These are phyloP conservation scores for Phalaenopsis hybrid DNA, from an alignment of 116 monocot genomes.

Conservation along the genomic window DNA sequence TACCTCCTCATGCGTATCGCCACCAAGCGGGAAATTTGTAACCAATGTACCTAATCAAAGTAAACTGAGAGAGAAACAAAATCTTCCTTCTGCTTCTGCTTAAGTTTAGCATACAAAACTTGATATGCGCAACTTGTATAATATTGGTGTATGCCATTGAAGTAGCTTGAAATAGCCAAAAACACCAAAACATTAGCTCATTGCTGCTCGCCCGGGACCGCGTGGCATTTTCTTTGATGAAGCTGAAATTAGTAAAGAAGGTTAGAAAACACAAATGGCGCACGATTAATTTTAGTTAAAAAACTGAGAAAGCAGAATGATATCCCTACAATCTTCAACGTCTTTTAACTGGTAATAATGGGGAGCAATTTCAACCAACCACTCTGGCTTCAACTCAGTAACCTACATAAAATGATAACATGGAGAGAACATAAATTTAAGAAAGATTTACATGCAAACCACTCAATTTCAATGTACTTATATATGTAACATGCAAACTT, in stretches of 20 bases:
- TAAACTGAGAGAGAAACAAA: background rate
- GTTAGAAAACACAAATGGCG: constrained; percentile 7
- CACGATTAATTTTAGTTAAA: background rate
- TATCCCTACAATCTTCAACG: constrained; percentile 74
- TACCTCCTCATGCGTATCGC: too few relatives aligned
- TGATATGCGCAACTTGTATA: background rate
- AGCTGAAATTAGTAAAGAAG: constrained; percentile 25
- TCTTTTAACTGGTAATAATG: constrained; percentile 96
- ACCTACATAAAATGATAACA: constrained; percentile 32
- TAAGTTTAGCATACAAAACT: background rate
- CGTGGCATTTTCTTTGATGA: constrained; percentile 85
- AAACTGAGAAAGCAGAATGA: background rate
- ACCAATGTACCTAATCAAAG: too few relatives aligned
- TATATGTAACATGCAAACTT: too few relatives aligned
- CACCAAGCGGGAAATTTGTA: too few relatives aligned
- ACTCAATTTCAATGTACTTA: too few relatives aligned
- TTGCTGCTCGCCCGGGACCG: constrained; percentile 45
- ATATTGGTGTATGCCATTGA: background rate
- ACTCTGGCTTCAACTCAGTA: constrained; percentile 87
- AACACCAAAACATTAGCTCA: constrained; percentile 8
- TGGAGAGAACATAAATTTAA: background rate
- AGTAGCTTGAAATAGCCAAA: too few relatives aligned
- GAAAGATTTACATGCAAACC: too few relatives aligned
- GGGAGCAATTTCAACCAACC: constrained; percentile 93
- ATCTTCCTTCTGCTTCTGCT: background rate